Evolutionary conservation across 495 filamentous ascomycete genomes (phyloP), one percentile per base, ranked within the genome.

Genomic region (Podospora conica): DNA sequence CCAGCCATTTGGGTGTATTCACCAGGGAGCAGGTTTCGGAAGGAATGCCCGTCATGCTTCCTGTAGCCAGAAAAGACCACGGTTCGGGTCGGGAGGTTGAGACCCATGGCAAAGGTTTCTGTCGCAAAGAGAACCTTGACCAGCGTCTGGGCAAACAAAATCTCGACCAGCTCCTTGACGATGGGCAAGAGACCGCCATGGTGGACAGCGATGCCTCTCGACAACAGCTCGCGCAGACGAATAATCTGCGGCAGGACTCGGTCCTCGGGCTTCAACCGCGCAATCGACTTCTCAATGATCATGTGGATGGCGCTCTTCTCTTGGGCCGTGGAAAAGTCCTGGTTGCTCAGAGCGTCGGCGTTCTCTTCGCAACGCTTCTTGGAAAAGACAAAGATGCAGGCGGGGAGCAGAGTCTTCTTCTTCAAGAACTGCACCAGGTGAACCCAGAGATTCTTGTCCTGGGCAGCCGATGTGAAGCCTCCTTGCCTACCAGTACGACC

Each of bases 1-100:
- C 95, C 95, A 29, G 95, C 93, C 95, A 98, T 98, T 69, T 98
- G 95, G 12, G 96, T 98, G 75, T 98, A 98, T 75, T 98, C 95
- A 9, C 95, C 96, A 1, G 95, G 94, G 2, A 94, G 81, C 3
- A 98, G 83, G 75, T 97, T 93, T 69, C 95, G 85, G 82, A 98
- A 98, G 11, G 81, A 78, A 71, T 93, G 90, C 40, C 93, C 95
- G 73, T 98, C 95, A 67, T 96, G 93, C 73, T 98, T 98, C 59
- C 96, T 86, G 77, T 92, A 97, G 15, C 96, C 96, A 54, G 95
- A 98, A 74, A 98, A 98, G 10, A 97, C 94, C 3, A 98, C 95
- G 1, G 95, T 98, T 68, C 95, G 85, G 9, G 95, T 98, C 15
- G 95, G 95, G 63, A 98, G 79, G 71, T 98, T 98, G 22, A 98